These are phyloP conservation scores for Pelargonium australe DNA, from an alignment of 441 rosid species.

Conservation along the genomic window DNA sequence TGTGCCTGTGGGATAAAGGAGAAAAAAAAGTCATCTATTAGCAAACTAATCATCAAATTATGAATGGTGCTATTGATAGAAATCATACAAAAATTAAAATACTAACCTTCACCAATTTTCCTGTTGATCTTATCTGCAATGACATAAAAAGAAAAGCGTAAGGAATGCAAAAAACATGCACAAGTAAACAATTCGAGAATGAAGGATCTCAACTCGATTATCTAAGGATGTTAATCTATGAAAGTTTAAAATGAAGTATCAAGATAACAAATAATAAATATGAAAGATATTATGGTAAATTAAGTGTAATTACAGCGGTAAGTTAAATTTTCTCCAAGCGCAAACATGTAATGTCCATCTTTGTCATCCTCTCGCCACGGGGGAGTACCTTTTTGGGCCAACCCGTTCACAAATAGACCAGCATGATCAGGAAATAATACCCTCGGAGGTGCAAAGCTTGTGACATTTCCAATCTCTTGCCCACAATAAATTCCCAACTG, in stretches of 20 bases:
- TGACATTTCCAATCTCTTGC: slow-evolving; percentile 55
- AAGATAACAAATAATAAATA: background rate
- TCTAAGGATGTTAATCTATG: background rate
- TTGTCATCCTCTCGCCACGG: slow-evolving; percentile 97
- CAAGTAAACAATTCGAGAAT: background rate
- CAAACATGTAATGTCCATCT: slow-evolving; percentile 80
- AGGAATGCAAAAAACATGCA: background rate
- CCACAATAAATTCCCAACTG: slow-evolving; percentile 61
- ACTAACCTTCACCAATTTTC: slow-evolving; percentile 97
- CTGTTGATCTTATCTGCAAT: slow-evolving; percentile 64
- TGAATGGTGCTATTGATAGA: background rate
- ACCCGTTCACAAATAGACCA: slow-evolving; percentile 44
- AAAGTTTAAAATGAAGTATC: too few relatives aligned
- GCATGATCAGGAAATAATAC: slow-evolving; percentile 36
- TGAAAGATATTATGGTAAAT: slow-evolving; percentile 3
- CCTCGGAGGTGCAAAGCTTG: slow-evolving; percentile 71
- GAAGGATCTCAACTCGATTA: background rate
- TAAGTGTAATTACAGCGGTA: slow-evolving; percentile 48
- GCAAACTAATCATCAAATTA: background rate
- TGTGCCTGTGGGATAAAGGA: slow-evolving; percentile 45
- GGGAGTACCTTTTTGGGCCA: slow-evolving; percentile 58
- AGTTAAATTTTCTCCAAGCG: slow-evolving; percentile 67
- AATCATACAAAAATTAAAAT: background rate
- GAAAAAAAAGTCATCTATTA: background rate
- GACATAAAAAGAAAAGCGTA: background rate